These are phyloP conservation scores for Euphorbia pulcherrima DNA, from an alignment of 345 rosid genomes.

Conservation along the genomic window DNA sequence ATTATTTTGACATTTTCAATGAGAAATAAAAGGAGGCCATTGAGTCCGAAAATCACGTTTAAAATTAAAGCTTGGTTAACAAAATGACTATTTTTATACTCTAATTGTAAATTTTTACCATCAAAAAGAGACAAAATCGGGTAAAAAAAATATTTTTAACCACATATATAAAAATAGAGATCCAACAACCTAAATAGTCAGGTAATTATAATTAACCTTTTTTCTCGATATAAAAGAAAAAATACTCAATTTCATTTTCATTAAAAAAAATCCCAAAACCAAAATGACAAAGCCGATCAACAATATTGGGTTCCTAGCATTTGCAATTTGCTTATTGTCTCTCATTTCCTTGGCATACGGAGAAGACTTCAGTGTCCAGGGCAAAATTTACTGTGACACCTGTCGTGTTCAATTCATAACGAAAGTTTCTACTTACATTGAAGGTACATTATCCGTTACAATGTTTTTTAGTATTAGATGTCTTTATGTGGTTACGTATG, in stretches of 20 bases:
- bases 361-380: constrained; percentile 10
- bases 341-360: constrained; percentile 14
- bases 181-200: neutral
- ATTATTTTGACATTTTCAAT: neutral
- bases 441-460: neutral
- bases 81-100: neutral
- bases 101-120: neutral
- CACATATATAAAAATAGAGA: neutral
- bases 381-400: constrained; percentile 25
- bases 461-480: no score
- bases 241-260: neutral
- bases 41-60: no score
- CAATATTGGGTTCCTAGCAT: constrained; percentile 3
- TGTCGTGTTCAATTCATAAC: constrained; percentile 26
- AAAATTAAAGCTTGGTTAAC: no score
- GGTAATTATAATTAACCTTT: neutral
- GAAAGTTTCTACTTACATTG: neutral
- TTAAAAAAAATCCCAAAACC: neutral
- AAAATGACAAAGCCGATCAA: constrained; percentile 25
- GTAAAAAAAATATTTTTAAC: neutral
- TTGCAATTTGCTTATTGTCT: constrained; percentile 17
- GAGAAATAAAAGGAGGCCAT: neutral
- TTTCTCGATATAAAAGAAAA: neutral
- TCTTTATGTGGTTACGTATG: no score
- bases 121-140: neutral